These are phyloP conservation scores for Nakazawaea anatomiae DNA, from an alignment of 805 yeast genomes.

Conservation along the genomic window DNA sequence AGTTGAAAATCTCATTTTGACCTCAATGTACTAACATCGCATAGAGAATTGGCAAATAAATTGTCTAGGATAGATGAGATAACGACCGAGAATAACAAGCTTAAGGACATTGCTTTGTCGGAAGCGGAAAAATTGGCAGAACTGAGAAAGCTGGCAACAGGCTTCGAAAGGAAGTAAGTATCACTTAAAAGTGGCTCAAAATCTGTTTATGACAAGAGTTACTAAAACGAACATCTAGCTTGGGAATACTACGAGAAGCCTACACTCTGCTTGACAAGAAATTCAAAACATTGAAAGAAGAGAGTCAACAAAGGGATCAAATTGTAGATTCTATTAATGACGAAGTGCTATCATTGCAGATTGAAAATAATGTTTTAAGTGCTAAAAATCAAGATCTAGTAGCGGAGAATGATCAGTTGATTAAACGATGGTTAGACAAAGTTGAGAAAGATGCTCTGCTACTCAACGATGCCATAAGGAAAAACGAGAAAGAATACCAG, in stretches of 20 bases:
- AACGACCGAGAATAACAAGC: neutral
- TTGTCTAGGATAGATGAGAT: neutral
- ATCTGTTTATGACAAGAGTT: neutral
- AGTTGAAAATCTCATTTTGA: neutral
- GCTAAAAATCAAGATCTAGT: conserved; percentile 25
- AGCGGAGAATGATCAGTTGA: conserved; percentile 32
- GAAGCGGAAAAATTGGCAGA: neutral
- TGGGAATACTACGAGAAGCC: conserved; percentile 18
- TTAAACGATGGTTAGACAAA: conserved; percentile 38
- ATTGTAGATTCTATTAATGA: conserved; percentile 46
- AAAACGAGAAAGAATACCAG: conserved; percentile 17
- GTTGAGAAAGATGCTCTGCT: conserved; percentile 35
- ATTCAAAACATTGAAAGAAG: conserved; percentile 20
- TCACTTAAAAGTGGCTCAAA: neutral
- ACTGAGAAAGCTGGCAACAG: neutral
- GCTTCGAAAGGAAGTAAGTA: conserved; percentile 8
- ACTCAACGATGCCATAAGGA: conserved; percentile 34
- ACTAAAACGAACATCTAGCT: neutral
- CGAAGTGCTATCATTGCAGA: conserved; percentile 40
- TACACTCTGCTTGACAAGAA: conserved; percentile 17
- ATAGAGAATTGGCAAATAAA: conserved; percentile 5
- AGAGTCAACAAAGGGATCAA: conserved; percentile 31
- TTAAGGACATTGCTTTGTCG: neutral
- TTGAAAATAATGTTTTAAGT: conserved; percentile 41
- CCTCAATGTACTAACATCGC: neutral